Percentiles rank a stretch among this genome's conserved stretches.
Conservation (phyloP, 1,284 basidiomycete species). For the Microbotryum silenes-acaulis region DNA sequence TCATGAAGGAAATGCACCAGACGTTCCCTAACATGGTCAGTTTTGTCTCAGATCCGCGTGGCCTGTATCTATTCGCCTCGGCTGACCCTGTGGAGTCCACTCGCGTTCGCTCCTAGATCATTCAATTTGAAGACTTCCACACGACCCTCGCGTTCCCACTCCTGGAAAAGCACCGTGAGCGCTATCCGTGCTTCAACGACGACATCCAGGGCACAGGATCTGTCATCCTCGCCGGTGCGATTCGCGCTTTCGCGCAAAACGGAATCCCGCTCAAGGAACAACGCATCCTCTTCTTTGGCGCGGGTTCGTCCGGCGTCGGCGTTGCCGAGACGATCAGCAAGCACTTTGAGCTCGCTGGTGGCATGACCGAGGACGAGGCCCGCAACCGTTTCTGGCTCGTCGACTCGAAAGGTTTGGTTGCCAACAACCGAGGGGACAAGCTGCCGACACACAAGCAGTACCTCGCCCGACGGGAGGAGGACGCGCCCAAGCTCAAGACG, state of each 20-base stretch:
- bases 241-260: slow-evolving; percentile 75
- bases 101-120: slow-evolving; percentile 39
- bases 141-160: slow-evolving; percentile 65
- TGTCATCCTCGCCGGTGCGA: slow-evolving; percentile 82
- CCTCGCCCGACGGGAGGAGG: slow-evolving; percentile 74
- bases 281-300: slow-evolving; percentile 82
- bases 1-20: slow-evolving; percentile 70
- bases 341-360: slow-evolving; percentile 66
- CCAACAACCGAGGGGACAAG: slow-evolving; percentile 50
- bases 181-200: slow-evolving; percentile 81
- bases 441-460: slow-evolving; percentile 72
- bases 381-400: slow-evolving; percentile 69
- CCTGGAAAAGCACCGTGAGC: slow-evolving; percentile 62
- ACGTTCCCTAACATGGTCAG: slow-evolving; percentile 63
- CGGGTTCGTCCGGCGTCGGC: slow-evolving; percentile 80
- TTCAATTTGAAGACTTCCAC: slow-evolving; percentile 67
- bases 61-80: too few species aligned
- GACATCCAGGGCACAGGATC: slow-evolving; percentile 75
- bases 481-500: slow-evolving; percentile 62
- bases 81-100: neutral
- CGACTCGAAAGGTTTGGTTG: slow-evolving; percentile 75
- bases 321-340: slow-evolving; percentile 81
- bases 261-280: slow-evolving; percentile 64
- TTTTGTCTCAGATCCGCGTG: slow-evolving; percentile 5
- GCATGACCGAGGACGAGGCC: slow-evolving; percentile 69